Percentiles rank a stretch among this genome's conserved stretches.
Evolutionary conservation across 2,329 filamentous ascomycete genomes (phyloP).

Genomic region (Dothideomycetes sp.): DNA sequence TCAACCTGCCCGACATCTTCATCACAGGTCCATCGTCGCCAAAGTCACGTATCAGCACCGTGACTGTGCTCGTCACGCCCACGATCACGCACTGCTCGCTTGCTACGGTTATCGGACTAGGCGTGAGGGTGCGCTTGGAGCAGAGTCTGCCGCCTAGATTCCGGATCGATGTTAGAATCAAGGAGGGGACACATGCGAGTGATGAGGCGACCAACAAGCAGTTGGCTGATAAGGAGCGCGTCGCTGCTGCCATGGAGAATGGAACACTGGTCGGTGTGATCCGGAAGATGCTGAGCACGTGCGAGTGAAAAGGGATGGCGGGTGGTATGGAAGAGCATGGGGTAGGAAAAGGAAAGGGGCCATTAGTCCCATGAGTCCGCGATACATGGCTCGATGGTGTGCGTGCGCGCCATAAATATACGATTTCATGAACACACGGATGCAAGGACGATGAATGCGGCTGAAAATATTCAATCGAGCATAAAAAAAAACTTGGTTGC

Average conservation of each 20-base stretch:
- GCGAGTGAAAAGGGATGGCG: constrained; percentile 15
- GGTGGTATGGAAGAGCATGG: background rate
- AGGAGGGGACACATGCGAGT: constrained; percentile 90
- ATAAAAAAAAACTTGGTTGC: too few relatives aligned
- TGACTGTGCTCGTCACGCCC: constrained; percentile 83
- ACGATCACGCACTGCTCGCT: constrained; percentile 96
- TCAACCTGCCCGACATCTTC: constrained; percentile 88
- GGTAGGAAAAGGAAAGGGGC: background rate
- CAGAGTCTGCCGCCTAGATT: constrained; percentile 85
- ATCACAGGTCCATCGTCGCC: constrained; percentile 58
- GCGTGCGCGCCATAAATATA: too few relatives aligned
- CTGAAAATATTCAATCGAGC: too few relatives aligned
- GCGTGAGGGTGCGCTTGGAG: constrained; percentile 82
- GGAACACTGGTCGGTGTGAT: constrained; percentile 78
- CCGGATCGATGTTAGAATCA: constrained; percentile 83
- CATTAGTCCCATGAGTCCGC: too few relatives aligned
- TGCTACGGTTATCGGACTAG: constrained; percentile 90
- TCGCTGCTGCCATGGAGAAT: constrained; percentile 90
- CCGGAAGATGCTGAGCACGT: constrained; percentile 67
- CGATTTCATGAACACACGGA: too few relatives aligned
- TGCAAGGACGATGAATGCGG: too few relatives aligned
- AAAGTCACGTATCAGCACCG: constrained; percentile 55
- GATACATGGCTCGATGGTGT: background rate
- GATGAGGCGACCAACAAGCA: constrained; percentile 97
- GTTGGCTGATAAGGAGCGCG: constrained; percentile 88